A percentile compares a stretch with the other conserved stretches of the same genome.
Conservation (phyloP, 805 yeast genomes). For the Kluyveromyces dobzhanskii region DNA sequence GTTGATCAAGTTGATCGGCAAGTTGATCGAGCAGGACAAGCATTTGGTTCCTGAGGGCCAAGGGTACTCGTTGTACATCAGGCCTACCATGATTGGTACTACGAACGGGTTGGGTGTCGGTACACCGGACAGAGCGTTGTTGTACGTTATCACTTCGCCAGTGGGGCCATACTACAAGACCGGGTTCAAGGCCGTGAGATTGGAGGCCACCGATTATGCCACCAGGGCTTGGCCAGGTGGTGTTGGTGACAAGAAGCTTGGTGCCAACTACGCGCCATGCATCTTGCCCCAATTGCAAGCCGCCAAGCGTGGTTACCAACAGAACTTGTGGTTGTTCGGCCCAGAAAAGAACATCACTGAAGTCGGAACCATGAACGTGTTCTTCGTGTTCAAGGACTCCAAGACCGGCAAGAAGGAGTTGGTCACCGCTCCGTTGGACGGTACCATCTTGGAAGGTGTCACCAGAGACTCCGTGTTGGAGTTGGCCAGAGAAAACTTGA, state of each 20-base stretch:
- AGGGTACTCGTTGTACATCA: slow-evolving; percentile 86
- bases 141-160: slow-evolving; percentile 86
- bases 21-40: slow-evolving; percentile 66
- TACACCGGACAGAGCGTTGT: slow-evolving; percentile 69
- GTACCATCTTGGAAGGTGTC: slow-evolving; percentile 94
- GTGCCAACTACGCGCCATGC: slow-evolving; percentile 97
- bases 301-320: slow-evolving; percentile 86
- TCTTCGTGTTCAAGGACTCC: slow-evolving; percentile 74
- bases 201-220: slow-evolving; percentile 93
- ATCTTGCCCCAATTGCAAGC: slow-evolving; percentile 86
- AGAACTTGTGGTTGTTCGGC: slow-evolving; percentile 94
- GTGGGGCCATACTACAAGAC: slow-evolving; percentile 95
- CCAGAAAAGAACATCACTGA: slow-evolving; percentile 83
- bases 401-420: slow-evolving; percentile 79
- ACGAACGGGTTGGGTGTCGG: slow-evolving; percentile 82
- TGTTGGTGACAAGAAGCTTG: slow-evolving; percentile 90
- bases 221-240: slow-evolving; percentile 99
- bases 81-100: slow-evolving; percentile 96
- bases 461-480: slow-evolving; percentile 83
- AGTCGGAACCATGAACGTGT: slow-evolving; percentile 96
- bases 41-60: slow-evolving; percentile 73
- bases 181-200: slow-evolving; percentile 89
- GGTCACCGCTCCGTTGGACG: slow-evolving; percentile 94
- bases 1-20: slow-evolving; percentile 64
- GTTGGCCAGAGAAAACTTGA: slow-evolving; percentile 68